Evolutionary conservation across 2,329 filamentous ascomycete genomes (phyloP).

Genomic region (Stagonosporopsis chrysanthemi): DNA sequence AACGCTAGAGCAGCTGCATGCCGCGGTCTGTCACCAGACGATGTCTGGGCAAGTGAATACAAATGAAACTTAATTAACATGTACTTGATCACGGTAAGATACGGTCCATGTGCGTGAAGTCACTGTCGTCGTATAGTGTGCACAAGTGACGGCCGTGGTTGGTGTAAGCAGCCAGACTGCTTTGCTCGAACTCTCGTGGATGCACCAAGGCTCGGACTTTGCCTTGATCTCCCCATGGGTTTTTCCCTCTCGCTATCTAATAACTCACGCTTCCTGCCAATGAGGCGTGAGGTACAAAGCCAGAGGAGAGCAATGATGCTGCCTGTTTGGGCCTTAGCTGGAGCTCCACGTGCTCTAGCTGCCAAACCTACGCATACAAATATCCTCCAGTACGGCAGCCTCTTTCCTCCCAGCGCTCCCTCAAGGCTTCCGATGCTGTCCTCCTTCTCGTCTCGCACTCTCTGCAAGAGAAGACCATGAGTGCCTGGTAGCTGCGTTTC

Average conservation of each 20-base stretch:
- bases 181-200: neutral
- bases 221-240: neutral
- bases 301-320: slow-evolving; percentile 65
- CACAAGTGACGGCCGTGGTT: neutral
- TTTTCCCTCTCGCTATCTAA: slow-evolving; percentile 71
- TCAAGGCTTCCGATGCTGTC: slow-evolving; percentile 2
- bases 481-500: slow-evolving; percentile 34
- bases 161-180: neutral
- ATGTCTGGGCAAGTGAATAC: slow-evolving; percentile 39
- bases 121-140: neutral
- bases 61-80: neutral
- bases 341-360: slow-evolving; percentile 42
- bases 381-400: slow-evolving; percentile 30
- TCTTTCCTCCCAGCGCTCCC: slow-evolving; percentile 34
- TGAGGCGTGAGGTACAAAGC: slow-evolving; percentile 74
- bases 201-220: neutral
- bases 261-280: slow-evolving; percentile 63
- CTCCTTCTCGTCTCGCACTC: slow-evolving; percentile 11
- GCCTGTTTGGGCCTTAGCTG: slow-evolving; percentile 36
- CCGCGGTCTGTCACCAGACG: slow-evolving; percentile 48
- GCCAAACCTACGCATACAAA: slow-evolving; percentile 40
- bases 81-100: slow-evolving; percentile 4
- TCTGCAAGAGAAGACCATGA: slow-evolving; percentile 27
- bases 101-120: neutral
- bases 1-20: slow-evolving; percentile 46